These are phyloP conservation scores for Sinapis alba DNA, from an alignment of 441 rosid genomes.

Conservation along the genomic window DNA sequence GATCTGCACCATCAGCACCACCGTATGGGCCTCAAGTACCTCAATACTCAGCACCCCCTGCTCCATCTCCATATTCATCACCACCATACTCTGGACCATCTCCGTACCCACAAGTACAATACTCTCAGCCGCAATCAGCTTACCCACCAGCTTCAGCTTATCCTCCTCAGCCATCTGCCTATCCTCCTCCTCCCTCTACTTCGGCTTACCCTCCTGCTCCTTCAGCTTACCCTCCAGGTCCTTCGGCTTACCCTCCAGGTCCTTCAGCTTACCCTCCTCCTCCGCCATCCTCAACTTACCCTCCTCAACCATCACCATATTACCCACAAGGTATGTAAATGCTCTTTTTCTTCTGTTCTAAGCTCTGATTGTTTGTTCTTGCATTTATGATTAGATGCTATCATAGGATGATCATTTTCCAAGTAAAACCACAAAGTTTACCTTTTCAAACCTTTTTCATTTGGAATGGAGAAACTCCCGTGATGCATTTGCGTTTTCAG, in stretches of 20 bases:
- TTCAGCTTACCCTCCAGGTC: conserved; percentile 47
- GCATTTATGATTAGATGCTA: not conserved
- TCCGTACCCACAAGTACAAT: conserved; percentile 43
- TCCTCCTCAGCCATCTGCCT: conserved; percentile 45
- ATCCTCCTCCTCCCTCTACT: conserved; percentile 52
- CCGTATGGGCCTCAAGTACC: conserved; percentile 49
- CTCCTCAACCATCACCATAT: conserved; percentile 47
- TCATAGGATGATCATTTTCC: not conserved
- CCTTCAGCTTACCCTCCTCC: conserved; percentile 40
- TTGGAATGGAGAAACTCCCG: not conserved
- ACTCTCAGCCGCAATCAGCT: conserved; percentile 43
- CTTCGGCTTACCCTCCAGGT: conserved; percentile 25
- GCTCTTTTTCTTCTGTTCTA: not conserved
- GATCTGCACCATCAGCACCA: conserved; percentile 43
- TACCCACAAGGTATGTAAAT: conserved; percentile 35
- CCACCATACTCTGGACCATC: conserved; percentile 42
- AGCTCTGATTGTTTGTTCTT: not conserved
- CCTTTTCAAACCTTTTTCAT: not conserved
- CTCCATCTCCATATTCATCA: conserved; percentile 38
- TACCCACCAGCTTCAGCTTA: conserved; percentile 45
- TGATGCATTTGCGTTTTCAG: not conserved
- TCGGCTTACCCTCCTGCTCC: conserved; percentile 51
- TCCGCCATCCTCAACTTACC: conserved; percentile 46
- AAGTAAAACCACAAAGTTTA: not conserved
- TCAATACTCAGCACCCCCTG: conserved; percentile 45